phyloP scores from a whole-genome alignment of 2,329 filamentous ascomycete genomes.

The Leptographium galeiforme region DNA sequence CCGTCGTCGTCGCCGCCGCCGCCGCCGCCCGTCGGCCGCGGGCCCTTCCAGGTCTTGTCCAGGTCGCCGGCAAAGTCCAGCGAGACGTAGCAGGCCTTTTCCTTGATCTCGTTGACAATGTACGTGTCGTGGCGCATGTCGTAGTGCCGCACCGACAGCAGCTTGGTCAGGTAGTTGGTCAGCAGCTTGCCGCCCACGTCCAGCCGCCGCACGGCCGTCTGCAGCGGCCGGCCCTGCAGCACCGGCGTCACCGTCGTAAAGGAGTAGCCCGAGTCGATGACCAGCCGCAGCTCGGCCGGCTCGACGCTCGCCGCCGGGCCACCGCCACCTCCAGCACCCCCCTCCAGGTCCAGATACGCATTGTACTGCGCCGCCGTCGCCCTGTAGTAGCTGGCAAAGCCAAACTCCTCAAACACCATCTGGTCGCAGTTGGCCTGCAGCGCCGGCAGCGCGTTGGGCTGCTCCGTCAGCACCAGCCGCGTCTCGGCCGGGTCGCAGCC shows the following conservation, averaged over 20 bases:
- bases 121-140: constrained; percentile 91
- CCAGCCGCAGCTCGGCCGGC: constrained; percentile 61
- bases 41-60: constrained; percentile 73
- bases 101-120: constrained; percentile 93
- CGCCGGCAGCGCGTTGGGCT: constrained; percentile 66
- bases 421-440: constrained; percentile 88
- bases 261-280: constrained; percentile 87
- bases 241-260: constrained; percentile 84
- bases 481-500: constrained; percentile 67
- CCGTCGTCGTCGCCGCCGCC: constrained; percentile 29
- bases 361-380: constrained; percentile 65
- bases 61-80: constrained; percentile 64
- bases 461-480: constrained; percentile 74
- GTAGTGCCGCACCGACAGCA: constrained; percentile 82
- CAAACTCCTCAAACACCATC: constrained; percentile 94
- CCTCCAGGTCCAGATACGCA: constrained; percentile 55
- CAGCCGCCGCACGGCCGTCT: constrained; percentile 68
- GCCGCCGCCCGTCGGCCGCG: constrained; percentile 21
- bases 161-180: constrained; percentile 82
- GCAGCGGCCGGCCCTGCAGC: constrained; percentile 65
- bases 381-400: constrained; percentile 75
- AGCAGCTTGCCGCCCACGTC: constrained; percentile 87
- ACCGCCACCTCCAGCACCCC: too few relatives aligned
- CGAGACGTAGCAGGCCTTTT: constrained; percentile 73
- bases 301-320: constrained; percentile 16